Conservation (phyloP, 352 stramenopile genomes). For the Phytophthora brassicae region DNA sequence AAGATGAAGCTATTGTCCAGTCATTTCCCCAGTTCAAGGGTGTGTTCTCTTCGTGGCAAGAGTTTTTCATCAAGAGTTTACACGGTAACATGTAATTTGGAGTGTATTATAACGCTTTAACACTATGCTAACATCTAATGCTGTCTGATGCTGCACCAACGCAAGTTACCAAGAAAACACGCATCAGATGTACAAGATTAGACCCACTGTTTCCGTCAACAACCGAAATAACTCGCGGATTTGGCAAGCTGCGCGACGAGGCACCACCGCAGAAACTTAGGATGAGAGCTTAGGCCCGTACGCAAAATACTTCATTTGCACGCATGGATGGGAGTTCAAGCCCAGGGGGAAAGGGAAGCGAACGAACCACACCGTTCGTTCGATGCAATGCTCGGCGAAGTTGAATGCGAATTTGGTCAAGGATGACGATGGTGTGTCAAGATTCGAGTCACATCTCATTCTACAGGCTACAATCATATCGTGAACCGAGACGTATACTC, state of each 20-base stretch:
- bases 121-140: not conserved
- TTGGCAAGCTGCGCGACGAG: not conserved
- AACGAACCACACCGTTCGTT: conserved; percentile 4
- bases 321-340: conserved; percentile 5
- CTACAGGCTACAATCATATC: not conserved
- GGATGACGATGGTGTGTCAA: not conserved
- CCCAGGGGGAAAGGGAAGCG: conserved; percentile 1
- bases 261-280: no score
- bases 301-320: not conserved
- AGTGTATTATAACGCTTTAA: not conserved
- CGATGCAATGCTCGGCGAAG: not conserved
- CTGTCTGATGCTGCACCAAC: not conserved
- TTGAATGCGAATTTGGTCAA: not conserved
- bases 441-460: not conserved
- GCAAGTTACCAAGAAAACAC: not conserved
- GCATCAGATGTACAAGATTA: not conserved
- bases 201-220: not conserved
- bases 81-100: not conserved
- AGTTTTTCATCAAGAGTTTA: not conserved
- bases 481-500: not conserved
- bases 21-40: not conserved
- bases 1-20: no score
- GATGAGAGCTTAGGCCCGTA: not conserved
- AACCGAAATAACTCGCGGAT: not conserved
- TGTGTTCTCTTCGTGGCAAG: not conserved